Percentiles rank a stretch among this genome's conserved stretches.
Conservation (phyloP, 306 rosid species). For the Rubus idaeus region DNA sequence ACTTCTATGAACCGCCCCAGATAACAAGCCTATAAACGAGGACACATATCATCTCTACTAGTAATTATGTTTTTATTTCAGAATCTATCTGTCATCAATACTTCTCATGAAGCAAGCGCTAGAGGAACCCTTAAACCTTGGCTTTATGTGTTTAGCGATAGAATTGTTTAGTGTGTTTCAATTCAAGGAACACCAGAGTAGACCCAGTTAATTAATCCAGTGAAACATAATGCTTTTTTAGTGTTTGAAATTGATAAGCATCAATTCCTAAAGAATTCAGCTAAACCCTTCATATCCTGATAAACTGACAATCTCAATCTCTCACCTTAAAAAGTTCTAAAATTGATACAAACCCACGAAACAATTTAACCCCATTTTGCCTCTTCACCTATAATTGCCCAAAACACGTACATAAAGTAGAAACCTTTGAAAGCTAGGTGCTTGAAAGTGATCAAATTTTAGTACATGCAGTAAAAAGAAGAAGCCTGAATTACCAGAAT, state of each 20-base stretch:
- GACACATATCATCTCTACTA: not conserved
- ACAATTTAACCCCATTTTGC: not conserved
- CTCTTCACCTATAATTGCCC: not conserved
- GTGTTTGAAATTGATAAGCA: not conserved
- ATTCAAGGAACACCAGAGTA: not conserved
- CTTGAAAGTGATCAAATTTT: not conserved
- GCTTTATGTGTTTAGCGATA: not conserved
- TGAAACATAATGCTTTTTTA: not conserved
- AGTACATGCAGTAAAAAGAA: not conserved
- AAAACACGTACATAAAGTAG: not conserved
- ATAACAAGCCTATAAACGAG: constrained; percentile 37
- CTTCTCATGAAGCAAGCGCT: too few relatives aligned
- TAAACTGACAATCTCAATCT: not conserved
- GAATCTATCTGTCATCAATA: too few relatives aligned
- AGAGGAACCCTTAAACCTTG: too few relatives aligned
- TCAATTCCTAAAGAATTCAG: not conserved
- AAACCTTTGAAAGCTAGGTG: not conserved
- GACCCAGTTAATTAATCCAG: not conserved
- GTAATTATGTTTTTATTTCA: too few relatives aligned
- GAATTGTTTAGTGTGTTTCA: not conserved
- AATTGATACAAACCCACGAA: constrained; percentile 6
- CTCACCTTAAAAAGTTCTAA: not conserved
- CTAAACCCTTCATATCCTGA: not conserved
- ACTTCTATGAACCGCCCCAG: constrained; percentile 45
- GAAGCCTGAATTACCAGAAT: constrained; percentile 39